Base-by-base conservation (phyloP, 345 rosid species). In the Melastoma malabathricum region DNA sequence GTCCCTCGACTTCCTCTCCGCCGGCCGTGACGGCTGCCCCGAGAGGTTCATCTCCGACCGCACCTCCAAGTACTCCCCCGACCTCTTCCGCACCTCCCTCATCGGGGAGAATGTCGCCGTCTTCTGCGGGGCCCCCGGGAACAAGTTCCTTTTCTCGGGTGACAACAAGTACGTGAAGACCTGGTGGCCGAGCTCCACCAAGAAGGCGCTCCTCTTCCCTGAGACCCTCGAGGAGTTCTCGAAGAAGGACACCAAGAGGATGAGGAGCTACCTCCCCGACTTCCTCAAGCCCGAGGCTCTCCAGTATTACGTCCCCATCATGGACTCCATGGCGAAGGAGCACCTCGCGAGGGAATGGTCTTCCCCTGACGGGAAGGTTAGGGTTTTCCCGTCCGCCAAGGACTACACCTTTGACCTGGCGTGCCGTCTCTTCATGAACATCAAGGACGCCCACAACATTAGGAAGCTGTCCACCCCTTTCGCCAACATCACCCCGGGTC, bases 261-360 rank as follows among this genome's bases (percentile, higher is more conserved):
- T 62, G 6, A 52, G 34, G 5, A 47, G 54, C 44, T 61, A 55
- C 49, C 20, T 66, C 15, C 65, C 63, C 2, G 59, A 58, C 6
- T 66, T 62, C 18, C 62, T 71, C 12, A 59, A 59, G 20, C 66
- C 71, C 0, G 68, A 52, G 27, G 50, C 75, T 7, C 63, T 52
- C 8, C 66, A 56, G 25, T 59, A 61, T 48, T 54, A 59, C 53
- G 23, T 71, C 4, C 63, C 65, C 14, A 51, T 66, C 5, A 62
- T 71, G 75, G 75, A 71, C 15, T 41, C 48, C 16, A 66, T 63
- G 75, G 65, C 75, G 4, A 59, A 18, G 22, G 66, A 66, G 48
- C 71, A 66, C 5, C 27, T 63, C 12, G 15, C 62, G 23, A 48
- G 19, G 46, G 52, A 56, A 15, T 59, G 75, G 71, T 55, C 44